Base-by-base conservation (phyloP, 768 basidiomycete genomes). In the Tylopilus plumbeoviolaceoides region DNA sequence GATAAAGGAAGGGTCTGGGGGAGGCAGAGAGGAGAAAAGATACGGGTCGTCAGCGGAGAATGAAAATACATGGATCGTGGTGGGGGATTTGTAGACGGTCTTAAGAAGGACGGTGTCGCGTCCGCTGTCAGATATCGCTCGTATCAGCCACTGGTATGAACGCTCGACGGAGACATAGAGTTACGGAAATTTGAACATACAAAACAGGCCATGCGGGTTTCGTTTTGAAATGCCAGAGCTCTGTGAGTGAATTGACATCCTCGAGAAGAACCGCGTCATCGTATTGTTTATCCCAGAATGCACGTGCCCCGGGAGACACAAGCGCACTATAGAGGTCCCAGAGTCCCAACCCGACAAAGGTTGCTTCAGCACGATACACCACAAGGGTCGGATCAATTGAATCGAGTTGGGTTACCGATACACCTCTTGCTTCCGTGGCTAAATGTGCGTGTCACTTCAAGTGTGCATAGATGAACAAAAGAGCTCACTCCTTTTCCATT, bases 311-410 rank as follows among this genome's bases (percentile, higher is more conserved):
- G 4, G 90, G 91, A 21, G 87, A 90, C n/a, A 85, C 80, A 28
- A 98, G 84, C 1, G 88, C 85, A 21, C 86, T 85, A 58, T 88
- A 95, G 18, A 98, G 73, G 66, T 99, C 97, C 95, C 95, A 98
- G 2, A 99, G 74, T 3, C 90, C 85, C 5, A 98, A 85, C 20
- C 95, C 95, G 33, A 98, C 95, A 64, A 98, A 98, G 0, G 94
- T 95, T 2, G 95, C 95, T 70, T 98, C 94, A 2, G 97, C 95
- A 20, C 93, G 83, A 67, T 93, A 98, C 4, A 99, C 94, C 7
- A 98, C 89, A 51, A 98, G 73, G 0, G 95, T 98, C 25, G 93
- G 93, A 68, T 99, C 97, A 54, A 98, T 98, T 0, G 94, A 95
- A 66, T 98, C 90, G 9, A 98, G 81, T 67, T 98, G 95, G 5